Evolutionary conservation across 352 stramenopile genomes (phyloP).

Genomic region (Globisporangium echinulatum): DNA sequence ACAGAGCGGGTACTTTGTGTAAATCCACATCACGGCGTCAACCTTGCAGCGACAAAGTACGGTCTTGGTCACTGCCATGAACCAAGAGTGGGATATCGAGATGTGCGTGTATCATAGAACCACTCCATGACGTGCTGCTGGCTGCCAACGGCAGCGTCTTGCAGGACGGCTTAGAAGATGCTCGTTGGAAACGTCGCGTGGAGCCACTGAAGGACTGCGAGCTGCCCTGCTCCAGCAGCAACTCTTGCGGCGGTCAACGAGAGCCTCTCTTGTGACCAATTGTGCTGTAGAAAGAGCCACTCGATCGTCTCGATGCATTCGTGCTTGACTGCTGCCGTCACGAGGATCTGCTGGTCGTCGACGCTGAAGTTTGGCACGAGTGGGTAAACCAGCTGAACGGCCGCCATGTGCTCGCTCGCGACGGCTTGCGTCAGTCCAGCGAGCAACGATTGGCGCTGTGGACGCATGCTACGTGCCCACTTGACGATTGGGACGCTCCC

Average conservation of each 20-base stretch:
- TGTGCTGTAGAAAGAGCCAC: slow-evolving; percentile 3
- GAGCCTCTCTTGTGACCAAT: neutral
- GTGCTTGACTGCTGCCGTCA: neutral
- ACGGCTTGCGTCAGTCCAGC: neutral
- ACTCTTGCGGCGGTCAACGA: neutral
- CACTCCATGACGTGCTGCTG: slow-evolving; percentile 6
- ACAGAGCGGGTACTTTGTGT: slow-evolving; percentile 1
- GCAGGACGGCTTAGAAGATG: neutral
- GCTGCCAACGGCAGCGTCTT: neutral
- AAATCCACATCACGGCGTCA: slow-evolving; percentile 2
- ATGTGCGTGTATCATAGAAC: slow-evolving; percentile 1
- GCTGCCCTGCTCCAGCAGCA: neutral
- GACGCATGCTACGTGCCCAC: slow-evolving; percentile 1
- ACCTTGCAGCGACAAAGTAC: neutral
- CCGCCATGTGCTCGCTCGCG: neutral
- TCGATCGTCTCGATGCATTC: slow-evolving; percentile 1
- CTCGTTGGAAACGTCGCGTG: neutral
- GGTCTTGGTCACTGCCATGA: neutral
- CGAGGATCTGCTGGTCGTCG: slow-evolving; percentile 1
- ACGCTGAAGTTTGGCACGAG: neutral
- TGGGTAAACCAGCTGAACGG: slow-evolving; percentile 1
- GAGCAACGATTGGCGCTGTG: neutral
- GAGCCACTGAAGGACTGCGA: slow-evolving; percentile 3
- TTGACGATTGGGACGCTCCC: slow-evolving; percentile 1
- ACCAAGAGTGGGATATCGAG: neutral